These are phyloP conservation scores for Cladophialophora psammophila DNA, from an alignment of 2,329 filamentous ascomycete genomes.

Conservation along the genomic window DNA sequence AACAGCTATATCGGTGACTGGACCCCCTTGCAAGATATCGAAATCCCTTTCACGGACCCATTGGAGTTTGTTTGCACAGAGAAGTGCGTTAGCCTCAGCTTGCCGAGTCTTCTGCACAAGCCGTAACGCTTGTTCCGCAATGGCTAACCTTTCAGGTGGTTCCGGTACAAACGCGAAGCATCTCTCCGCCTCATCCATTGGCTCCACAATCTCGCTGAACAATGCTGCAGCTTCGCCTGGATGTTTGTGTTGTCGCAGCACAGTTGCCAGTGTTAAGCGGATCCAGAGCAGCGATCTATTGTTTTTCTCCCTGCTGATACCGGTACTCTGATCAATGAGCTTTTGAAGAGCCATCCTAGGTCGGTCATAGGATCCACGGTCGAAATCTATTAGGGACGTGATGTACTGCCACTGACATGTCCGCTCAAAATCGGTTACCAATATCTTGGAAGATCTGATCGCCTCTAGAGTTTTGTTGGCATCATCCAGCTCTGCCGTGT, in stretches of 20 bases:
- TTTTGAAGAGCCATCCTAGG: neutral
- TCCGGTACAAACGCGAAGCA: neutral
- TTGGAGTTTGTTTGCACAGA: neutral
- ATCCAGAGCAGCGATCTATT: constrained; percentile 5
- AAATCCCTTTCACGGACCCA: constrained; percentile 1
- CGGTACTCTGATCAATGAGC: neutral
- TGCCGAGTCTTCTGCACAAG: neutral
- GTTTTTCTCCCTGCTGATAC: neutral
- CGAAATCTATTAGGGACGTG: neutral
- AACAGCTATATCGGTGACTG: neutral
- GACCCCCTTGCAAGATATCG: constrained; percentile 1
- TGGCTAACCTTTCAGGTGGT: neutral
- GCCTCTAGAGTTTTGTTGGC: neutral
- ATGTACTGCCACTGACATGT: neutral
- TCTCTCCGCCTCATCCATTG: neutral
- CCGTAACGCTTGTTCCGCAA: neutral
- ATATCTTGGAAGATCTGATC: neutral
- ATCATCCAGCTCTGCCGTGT: neutral
- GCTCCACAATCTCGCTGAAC: constrained; percentile 7
- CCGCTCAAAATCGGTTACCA: neutral
- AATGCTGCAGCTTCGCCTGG: neutral
- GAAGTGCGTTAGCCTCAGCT: neutral
- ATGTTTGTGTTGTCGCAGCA: neutral
- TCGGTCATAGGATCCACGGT: neutral
- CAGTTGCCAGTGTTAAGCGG: constrained; percentile 1